phyloP scores from a whole-genome alignment of 1,139 yeast species.

The Lodderomyces pseudojiufengensis region DNA sequence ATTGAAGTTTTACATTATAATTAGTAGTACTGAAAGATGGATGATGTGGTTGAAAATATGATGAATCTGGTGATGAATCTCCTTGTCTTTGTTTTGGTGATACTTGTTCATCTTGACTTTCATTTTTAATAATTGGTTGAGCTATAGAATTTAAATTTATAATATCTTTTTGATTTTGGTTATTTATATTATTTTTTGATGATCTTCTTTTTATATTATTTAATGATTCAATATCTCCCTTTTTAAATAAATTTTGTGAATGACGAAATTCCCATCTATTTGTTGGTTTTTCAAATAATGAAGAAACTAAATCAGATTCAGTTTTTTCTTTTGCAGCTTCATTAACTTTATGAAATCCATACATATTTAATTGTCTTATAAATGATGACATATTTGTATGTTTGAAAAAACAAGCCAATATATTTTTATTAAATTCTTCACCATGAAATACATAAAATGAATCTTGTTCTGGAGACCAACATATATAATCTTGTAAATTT shows the following conservation, averaged over 20 bases:
- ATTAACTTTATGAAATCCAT: conserved; percentile 72
- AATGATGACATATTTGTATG: conserved; percentile 80
- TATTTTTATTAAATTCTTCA: conserved; percentile 55
- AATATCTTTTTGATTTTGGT: conserved; percentile 41
- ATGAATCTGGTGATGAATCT: conserved; percentile 1
- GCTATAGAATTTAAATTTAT: conserved; percentile 35
- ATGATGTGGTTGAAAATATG: neutral
- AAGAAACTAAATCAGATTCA: conserved; percentile 5
- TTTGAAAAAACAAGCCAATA: conserved; percentile 64
- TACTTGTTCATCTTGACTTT: conserved; percentile 1
- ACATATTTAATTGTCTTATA: conserved; percentile 75
- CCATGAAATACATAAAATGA: conserved; percentile 44
- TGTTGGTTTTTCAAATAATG: conserved; percentile 3
- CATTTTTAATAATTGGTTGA: conserved; percentile 17
- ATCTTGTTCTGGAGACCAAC: conserved; percentile 40
- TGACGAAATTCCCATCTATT: conserved; percentile 68
- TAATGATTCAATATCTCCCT: conserved; percentile 58
- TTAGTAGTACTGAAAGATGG: too few relatives aligned
- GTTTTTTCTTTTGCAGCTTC: conserved; percentile 28
- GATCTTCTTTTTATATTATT: conserved; percentile 62
- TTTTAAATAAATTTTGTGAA: conserved; percentile 58
- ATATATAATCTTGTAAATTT: conserved; percentile 42
- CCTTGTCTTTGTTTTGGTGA: neutral
- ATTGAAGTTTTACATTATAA: conserved; percentile 1
- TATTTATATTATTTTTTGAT: conserved; percentile 44